A percentile compares a stretch with the other conserved stretches of the same genome.
These are phyloP conservation scores for Exophiala sp. DNA, from an alignment of 2,329 filamentous ascomycete genomes.

Conservation along the genomic window DNA sequence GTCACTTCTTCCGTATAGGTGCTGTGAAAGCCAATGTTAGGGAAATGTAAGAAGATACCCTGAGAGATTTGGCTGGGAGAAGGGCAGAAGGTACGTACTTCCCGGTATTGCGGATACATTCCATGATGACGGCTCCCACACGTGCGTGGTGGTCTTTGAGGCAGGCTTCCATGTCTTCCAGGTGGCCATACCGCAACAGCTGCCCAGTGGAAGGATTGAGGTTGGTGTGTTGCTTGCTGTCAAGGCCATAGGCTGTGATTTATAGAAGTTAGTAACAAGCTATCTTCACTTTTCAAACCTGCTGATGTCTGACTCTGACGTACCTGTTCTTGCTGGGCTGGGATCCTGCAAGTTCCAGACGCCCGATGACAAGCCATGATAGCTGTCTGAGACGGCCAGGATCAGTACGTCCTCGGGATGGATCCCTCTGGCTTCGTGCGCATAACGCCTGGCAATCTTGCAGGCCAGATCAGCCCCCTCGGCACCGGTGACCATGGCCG, in stretches of 20 bases:
- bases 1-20: background rate
- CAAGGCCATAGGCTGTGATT: background rate
- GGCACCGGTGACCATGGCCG: conserved; percentile 96
- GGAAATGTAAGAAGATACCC: background rate
- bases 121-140: background rate
- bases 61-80: too few relatives aligned
- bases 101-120: background rate
- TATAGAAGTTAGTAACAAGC: too few relatives aligned
- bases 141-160: background rate
- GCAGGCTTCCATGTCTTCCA: conserved; percentile 56
- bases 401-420: conserved; percentile 74
- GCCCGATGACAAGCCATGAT: conserved; percentile 61
- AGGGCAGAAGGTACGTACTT: background rate
- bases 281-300: too few relatives aligned
- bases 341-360: conserved; percentile 53
- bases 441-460: conserved; percentile 95
- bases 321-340: conserved; percentile 42
- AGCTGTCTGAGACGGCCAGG: conserved; percentile 81
- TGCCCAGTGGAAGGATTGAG: conserved; percentile 68
- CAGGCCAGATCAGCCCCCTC: conserved; percentile 93
- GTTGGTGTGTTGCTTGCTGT: conserved; percentile 20
- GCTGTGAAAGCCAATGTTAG: background rate
- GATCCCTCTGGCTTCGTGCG: conserved; percentile 90
- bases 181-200: conserved; percentile 79
- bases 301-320: background rate